phyloP scores from a whole-genome alignment of 1,284 basidiomycete species.

The Pyrrhoderma noxium region DNA sequence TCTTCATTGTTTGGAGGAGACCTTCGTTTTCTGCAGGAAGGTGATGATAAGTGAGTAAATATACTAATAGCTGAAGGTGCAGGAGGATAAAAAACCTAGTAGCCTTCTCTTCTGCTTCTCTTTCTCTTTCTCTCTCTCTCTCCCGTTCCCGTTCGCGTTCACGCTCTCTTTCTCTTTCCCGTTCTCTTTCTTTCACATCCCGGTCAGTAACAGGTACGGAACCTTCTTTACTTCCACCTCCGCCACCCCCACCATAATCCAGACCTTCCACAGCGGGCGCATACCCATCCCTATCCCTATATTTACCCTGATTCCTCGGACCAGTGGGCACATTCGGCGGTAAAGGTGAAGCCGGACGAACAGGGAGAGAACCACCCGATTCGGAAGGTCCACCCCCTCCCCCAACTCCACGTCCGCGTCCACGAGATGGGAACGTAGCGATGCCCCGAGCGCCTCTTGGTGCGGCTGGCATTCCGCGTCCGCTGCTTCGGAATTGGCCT shows the following conservation, averaged over 20 bases:
- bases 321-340: conserved; percentile 80
- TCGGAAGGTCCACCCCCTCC: conserved; percentile 28
- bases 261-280: conserved; percentile 75
- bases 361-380: conserved; percentile 38
- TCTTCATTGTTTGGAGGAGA: conserved; percentile 15
- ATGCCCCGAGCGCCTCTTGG: conserved; percentile 22
- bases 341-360: conserved; percentile 69
- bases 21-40: conserved; percentile 13
- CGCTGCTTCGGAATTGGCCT: conserved; percentile 42
- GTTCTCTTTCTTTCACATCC: conserved; percentile 1
- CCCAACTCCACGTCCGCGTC: conserved; percentile 31
- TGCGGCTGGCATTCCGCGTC: conserved; percentile 38
- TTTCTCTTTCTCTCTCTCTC: conserved; percentile 4
- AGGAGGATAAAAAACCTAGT: neutral
- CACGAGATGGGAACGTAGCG: conserved; percentile 24
- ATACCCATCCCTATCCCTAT: conserved; percentile 77
- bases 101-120: neutral
- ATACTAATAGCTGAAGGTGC: neutral
- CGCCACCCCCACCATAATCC: conserved; percentile 65
- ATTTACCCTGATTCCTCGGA: conserved; percentile 70
- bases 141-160: neutral
- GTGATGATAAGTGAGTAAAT: neutral
- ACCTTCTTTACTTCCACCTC: conserved; percentile 33
- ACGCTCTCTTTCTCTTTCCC: conserved; percentile 7
- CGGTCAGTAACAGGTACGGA: neutral